Base-by-base conservation (phyloP, 2,329 filamentous ascomycete genomes). In the Hypomyces perniciosus region DNA sequence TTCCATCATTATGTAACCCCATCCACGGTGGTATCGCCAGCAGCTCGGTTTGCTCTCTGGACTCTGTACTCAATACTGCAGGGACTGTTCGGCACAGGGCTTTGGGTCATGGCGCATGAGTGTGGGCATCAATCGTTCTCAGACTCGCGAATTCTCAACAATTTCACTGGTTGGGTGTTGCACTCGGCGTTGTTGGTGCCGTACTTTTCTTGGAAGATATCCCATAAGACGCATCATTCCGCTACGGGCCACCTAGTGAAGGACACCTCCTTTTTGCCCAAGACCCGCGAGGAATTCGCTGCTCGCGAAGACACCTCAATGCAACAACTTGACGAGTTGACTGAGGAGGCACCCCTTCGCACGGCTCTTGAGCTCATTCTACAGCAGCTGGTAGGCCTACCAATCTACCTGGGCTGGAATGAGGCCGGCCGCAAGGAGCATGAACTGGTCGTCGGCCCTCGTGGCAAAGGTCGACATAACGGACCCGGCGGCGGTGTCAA, bases 101-200 rank as follows among this genome's bases (percentile, higher is more conserved):
- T 54, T 8, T 54, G 51, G 51, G 42, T 54, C n/a, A 30, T 58
- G 8, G 56, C 53, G 12, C 56, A 57, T 41, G 56, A 58, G 37
- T 58, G 55, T 34, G 55, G 56, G 9, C 56, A 58, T 34, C 7
- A 31, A 4, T 38, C 49, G n/a, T 58, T 58, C 38, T 57, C 53
- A 6, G 26, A 42, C 13, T 49, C 31, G 12, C 34, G 51, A 10
- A 7, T 20, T 8, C 8, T 58, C 7, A 58, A 58, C 35, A 50
- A 58, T 42, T 44, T 31, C 9, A 41, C 52, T 20, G 56, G 56
- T 8, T 57, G 43, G 29, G 31, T 53, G 26, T 8, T 50, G 29
- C 65, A 67, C 58, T 65, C 64, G 8, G 42, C 58, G 10, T 59
- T 67, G 26, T 56, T 67, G 13, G 53, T 46, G 2, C 54, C 54